Base-by-base conservation (phyloP, 2,329 filamentous ascomycete species). In the Clarireedia homoeocarpa region DNA sequence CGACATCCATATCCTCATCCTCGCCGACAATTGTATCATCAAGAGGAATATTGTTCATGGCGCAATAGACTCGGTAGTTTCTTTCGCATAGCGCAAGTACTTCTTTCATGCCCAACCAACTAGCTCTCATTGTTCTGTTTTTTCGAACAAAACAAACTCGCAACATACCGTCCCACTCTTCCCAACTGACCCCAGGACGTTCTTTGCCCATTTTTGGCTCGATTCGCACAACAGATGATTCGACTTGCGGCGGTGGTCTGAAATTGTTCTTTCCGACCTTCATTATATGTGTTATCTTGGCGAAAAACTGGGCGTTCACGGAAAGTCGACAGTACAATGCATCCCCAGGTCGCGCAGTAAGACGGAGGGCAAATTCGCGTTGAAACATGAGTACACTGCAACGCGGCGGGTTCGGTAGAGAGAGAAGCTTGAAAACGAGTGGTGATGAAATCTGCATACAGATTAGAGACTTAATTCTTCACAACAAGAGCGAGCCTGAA, bases 191-290 rank as follows among this genome's bases (percentile, higher is more conserved):
- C 64, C 90, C 86, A 53, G 92, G 92, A 39, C 90, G 77, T 62
- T 85, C 82, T 48, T 74, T 76, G 10, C 91, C 91, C 39, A 82
- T 79, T 75, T 96, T 95, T 23, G 91, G 91, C 68, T 92, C 89
- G 63, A 96, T 87, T 58, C 91, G 82, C 48, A 96, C 91, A 6
- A 96, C 91, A 57, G 87, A 91, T 6, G 84, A 89, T 72, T 99
- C 94, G 57, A 99, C 94, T 67, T 90, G 83, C 7, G 94, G 94
- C 0, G 94, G 92, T 0, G 94, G 94, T 60, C 89, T 90, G 80
- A 97, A 99, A 75, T 97, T 97, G 73, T 95, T 94, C 73, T 86
- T 88, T 62, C 91, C 91, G 47, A 97, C 92, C 74, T 96, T 96
- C 85, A 95, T 89, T 64, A 95, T 84, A 63, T 80, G 80, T 24